phyloP scores from a whole-genome alignment of 2,329 filamentous ascomycete genomes.

The Lachnellula cervina region DNA sequence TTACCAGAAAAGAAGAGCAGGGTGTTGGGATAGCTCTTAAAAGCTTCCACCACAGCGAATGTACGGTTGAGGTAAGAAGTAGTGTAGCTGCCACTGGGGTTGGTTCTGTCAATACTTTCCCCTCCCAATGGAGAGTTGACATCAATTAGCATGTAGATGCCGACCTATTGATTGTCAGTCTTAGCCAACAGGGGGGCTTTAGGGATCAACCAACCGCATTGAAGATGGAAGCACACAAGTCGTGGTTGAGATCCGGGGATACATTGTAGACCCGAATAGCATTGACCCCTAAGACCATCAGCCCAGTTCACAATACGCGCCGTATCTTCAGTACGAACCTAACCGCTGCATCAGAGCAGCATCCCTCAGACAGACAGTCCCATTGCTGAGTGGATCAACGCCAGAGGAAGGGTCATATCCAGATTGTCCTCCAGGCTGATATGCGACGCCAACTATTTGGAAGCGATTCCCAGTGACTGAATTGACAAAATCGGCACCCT shows the following conservation, averaged over 20 bases:
- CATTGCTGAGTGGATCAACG: conserved; percentile 56
- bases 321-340: conserved; percentile 25
- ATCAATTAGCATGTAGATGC: conserved; percentile 65
- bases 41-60: conserved; percentile 62
- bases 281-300: conserved; percentile 46
- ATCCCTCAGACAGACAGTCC: conserved; percentile 56
- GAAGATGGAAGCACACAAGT: conserved; percentile 63
- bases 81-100: conserved; percentile 58
- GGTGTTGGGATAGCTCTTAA: conserved; percentile 62
- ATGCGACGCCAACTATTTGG: conserved; percentile 63
- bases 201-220: conserved; percentile 44
- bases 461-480: conserved; percentile 53
- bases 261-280: conserved; percentile 67
- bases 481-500: conserved; percentile 57
- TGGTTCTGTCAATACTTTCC: conserved; percentile 49
- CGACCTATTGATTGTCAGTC: conserved; percentile 34
- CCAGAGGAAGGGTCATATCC: conserved; percentile 52
- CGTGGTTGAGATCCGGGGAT: conserved; percentile 60
- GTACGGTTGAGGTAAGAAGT: conserved; percentile 58
- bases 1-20: conserved; percentile 75
- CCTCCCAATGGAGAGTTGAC: conserved; percentile 61
- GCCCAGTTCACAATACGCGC: background rate
- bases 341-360: conserved; percentile 61
- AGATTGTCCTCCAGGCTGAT: conserved; percentile 62
- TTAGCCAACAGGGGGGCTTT: background rate